Conservation (phyloP, 108 stramenopile species). For the Schizochytrium sp. region DNA sequence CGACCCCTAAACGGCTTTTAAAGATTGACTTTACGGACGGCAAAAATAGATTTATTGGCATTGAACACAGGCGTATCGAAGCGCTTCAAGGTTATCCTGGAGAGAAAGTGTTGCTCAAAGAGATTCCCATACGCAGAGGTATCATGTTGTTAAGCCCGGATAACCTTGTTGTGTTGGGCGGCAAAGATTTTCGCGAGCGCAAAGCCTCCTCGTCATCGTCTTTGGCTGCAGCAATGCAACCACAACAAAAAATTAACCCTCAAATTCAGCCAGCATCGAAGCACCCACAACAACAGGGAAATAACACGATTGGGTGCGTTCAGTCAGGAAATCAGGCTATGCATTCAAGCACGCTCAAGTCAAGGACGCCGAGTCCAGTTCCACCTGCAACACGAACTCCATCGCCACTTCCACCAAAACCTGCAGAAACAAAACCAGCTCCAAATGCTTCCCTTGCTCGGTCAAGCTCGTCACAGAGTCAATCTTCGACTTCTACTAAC, state of each 20-base stretch:
- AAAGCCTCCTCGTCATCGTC: background rate
- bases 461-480: too few species aligned
- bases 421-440: too few species aligned
- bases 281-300: too few species aligned
- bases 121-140: background rate
- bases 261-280: too few species aligned
- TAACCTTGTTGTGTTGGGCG: background rate
- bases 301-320: too few species aligned
- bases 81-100: conserved; percentile 17
- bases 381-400: too few species aligned
- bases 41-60: background rate
- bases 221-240: background rate
- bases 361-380: too few species aligned
- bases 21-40: conserved; percentile 21
- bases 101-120: background rate
- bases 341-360: too few species aligned
- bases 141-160: background rate
- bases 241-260: background rate
- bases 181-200: conserved; percentile 22
- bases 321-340: too few species aligned
- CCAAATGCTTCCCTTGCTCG: too few species aligned
- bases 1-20: background rate
- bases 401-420: too few species aligned
- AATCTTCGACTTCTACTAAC: too few species aligned
- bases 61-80: background rate